phyloP scores from a whole-genome alignment of 768 basidiomycete species.

The Tricholoma saponaceum region DNA sequence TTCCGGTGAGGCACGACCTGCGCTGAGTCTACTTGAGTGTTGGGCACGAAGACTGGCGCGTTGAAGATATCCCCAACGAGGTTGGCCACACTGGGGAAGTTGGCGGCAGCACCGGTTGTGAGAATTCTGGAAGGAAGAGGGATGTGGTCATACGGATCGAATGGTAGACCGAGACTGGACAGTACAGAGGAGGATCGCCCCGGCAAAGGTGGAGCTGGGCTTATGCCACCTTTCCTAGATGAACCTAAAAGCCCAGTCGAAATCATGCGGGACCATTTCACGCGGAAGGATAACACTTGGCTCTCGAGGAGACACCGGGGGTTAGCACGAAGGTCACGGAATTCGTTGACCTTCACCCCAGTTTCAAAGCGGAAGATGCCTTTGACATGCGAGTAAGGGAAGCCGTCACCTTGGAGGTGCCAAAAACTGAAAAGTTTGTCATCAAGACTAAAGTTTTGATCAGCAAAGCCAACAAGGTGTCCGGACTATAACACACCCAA shows the following conservation, averaged over 20 bases:
- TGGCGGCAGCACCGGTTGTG: constrained; percentile 75
- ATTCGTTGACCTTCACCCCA: constrained; percentile 84
- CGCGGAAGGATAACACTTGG: constrained; percentile 76
- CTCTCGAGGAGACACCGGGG: constrained; percentile 83
- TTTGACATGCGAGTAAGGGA: constrained; percentile 74
- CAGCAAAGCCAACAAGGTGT: constrained; percentile 4
- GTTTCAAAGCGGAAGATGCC: constrained; percentile 88
- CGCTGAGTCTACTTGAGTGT: constrained; percentile 73
- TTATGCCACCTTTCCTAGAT: constrained; percentile 29
- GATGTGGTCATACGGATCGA: constrained; percentile 74
- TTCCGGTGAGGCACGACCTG: constrained; percentile 70
- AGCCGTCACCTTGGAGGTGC: constrained; percentile 76
- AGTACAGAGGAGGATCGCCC: constrained; percentile 22
- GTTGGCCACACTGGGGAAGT: constrained; percentile 80
- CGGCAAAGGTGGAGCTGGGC: constrained; percentile 30
- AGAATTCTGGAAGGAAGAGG: constrained; percentile 65
- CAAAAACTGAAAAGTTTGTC: constrained; percentile 92
- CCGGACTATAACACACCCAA: constrained; percentile 52
- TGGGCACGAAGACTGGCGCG: constrained; percentile 71
- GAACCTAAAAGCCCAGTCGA: constrained; percentile 62
- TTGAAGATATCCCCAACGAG: constrained; percentile 82
- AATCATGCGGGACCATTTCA: constrained; percentile 75
- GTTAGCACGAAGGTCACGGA: constrained; percentile 85
- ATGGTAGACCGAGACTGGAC: constrained; percentile 59
- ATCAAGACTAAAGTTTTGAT: constrained; percentile 56